These are phyloP conservation scores for Metrosideros polymorpha DNA, from an alignment of 441 rosid species.

Conservation along the genomic window DNA sequence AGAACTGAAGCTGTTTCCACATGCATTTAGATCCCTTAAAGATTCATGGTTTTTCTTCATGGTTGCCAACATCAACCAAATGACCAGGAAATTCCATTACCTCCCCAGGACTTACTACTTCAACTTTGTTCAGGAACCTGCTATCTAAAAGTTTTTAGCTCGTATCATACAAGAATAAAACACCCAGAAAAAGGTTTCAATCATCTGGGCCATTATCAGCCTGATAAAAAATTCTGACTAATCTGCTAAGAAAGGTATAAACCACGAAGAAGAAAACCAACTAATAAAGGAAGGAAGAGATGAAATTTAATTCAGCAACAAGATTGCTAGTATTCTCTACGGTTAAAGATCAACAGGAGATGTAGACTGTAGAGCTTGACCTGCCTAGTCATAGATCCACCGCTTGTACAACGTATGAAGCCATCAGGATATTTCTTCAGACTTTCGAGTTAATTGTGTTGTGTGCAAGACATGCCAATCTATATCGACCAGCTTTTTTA, in stretches of 20 bases:
- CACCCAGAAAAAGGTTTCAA: not conserved
- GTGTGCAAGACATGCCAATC: conserved; percentile 21
- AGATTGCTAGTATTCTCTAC: too few relatives aligned
- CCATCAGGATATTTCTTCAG: not conserved
- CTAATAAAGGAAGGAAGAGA: not conserved
- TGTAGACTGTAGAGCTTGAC: not conserved
- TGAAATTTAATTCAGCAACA: not conserved
- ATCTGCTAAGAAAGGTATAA: too few relatives aligned
- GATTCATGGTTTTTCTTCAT: too few relatives aligned
- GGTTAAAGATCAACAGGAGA: not conserved
- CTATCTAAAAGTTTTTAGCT: too few relatives aligned
- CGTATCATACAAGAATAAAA: too few relatives aligned
- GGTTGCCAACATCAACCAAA: too few relatives aligned
- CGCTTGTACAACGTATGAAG: not conserved
- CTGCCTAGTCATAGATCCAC: not conserved
- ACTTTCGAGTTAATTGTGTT: not conserved
- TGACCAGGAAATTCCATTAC: too few relatives aligned
- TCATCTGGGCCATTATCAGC: too few relatives aligned
- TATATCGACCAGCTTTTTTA: not conserved
- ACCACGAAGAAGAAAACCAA: not conserved
- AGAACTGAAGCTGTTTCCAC: too few relatives aligned
- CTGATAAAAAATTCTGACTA: not conserved
- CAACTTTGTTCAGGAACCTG: too few relatives aligned
- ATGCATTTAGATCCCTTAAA: too few relatives aligned
- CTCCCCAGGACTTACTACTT: too few relatives aligned